phyloP scores from a whole-genome alignment of 1,284 basidiomycete species.

The Sphaerobolus stellatus region DNA sequence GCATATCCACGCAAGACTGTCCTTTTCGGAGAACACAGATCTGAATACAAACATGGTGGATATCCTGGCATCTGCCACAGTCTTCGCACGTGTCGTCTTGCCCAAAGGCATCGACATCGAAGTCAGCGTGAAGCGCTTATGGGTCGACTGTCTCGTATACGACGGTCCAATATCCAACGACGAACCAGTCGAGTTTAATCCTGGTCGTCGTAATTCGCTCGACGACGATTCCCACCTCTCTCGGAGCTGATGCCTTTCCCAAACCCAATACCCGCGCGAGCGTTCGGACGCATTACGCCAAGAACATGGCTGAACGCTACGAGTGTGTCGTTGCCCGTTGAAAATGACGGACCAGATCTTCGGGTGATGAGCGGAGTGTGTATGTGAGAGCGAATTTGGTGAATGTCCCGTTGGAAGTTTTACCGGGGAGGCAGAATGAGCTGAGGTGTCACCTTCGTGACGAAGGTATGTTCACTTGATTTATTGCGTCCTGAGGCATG shows the following conservation, averaged over 20 bases:
- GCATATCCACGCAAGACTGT: too few species aligned
- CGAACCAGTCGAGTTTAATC: slow-evolving; percentile 13
- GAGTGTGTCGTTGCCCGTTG: slow-evolving; percentile 33
- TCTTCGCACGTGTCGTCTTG: slow-evolving; percentile 62
- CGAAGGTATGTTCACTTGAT: slow-evolving; percentile 50
- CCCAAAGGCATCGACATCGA: slow-evolving; percentile 63
- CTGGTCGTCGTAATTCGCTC: not conserved
- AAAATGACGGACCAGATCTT: not conserved
- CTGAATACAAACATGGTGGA: too few species aligned
- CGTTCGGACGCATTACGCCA: slow-evolving; percentile 71
- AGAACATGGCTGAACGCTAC: slow-evolving; percentile 62
- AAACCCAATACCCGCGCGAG: slow-evolving; percentile 61
- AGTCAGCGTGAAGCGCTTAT: slow-evolving; percentile 58
- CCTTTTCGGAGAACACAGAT: slow-evolving; percentile 2
- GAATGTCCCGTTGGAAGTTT: slow-evolving; percentile 70
- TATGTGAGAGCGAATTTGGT: slow-evolving; percentile 60
- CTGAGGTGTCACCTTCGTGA: slow-evolving; percentile 72
- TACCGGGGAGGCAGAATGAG: slow-evolving; percentile 69
- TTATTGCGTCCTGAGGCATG: slow-evolving; percentile 1
- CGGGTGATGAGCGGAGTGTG: slow-evolving; percentile 49
- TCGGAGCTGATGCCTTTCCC: slow-evolving; percentile 43
- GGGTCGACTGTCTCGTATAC: slow-evolving; percentile 73
- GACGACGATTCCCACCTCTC: slow-evolving; percentile 5
- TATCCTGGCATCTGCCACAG: slow-evolving; percentile 65
- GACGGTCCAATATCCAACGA: slow-evolving; percentile 60